Evolutionary conservation across 2,329 filamentous ascomycete species (phyloP), one percentile per base, ranked within the genome.

Genomic region (Claviceps lovelessii): DNA sequence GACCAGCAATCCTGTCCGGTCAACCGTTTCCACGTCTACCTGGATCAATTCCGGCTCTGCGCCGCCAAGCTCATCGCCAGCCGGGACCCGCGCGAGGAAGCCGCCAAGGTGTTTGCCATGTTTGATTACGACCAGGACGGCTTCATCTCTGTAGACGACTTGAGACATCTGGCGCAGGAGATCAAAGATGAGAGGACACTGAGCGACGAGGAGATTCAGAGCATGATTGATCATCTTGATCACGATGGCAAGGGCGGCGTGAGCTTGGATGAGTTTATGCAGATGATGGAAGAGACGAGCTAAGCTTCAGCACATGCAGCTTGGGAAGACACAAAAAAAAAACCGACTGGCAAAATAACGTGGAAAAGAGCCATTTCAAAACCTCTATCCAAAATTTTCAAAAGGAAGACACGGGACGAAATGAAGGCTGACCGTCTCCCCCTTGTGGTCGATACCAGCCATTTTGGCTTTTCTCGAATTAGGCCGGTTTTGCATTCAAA

Each of bases 151-250:
- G 73, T 96, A 50, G 86, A 93, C 57, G 93, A 97, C 72, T 73
- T 98, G 70, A 77, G 89, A 58, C 77, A 89, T 55, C 88, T 97
- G 31, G 90, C 91, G 56, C 81, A 89, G 63, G 93, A 97, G 68
- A 75, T 98, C 59, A 93, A 93, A 8, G 91, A 97, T 69, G 71
- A 73, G 55, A 68, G 71, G 47, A 89, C 88, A 13, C 76, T 98
- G 61, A 88, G 93, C 62, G 91, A 98, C 65, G 87, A 94, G 64
- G 93, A 98, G 69, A 76, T 98, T 58, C 78, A 82, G 62, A 90
- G 90, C 60, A 98, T 98, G 93, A 93, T 98, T 72, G 90, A 96
- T 65, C 91, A 97, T 70, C 94, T 97, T 73, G 93, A 98, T 73
- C 78, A 96, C 60, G 88, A 95, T 65, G 91, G 89, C 1, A 94